A percentile compares a stretch with the other conserved stretches of the same genome.
phyloP scores from a whole-genome alignment of 1,284 basidiomycete species.

The Lentinula novae-zelandiae region DNA sequence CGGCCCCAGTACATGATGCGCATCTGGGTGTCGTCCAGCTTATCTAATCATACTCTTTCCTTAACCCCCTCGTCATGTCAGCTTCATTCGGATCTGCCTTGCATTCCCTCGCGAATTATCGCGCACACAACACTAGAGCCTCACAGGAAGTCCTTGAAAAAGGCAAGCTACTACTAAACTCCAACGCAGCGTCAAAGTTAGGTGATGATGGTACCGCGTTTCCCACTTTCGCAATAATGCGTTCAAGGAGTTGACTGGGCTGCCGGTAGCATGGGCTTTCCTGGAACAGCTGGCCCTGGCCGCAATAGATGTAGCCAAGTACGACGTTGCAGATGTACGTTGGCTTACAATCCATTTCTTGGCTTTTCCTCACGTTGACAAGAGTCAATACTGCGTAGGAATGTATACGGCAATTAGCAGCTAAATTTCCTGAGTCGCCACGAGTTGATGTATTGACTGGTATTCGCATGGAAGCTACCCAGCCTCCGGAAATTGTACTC shows the following conservation, averaged over 20 bases:
- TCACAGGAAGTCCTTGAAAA: constrained; percentile 72
- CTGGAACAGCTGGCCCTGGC: constrained; percentile 88
- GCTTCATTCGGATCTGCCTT: constrained; percentile 53
- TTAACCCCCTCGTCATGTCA: constrained; percentile 29
- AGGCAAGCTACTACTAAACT: constrained; percentile 56
- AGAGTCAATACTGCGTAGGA: constrained; percentile 22
- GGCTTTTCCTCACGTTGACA: neutral
- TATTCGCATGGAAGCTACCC: constrained; percentile 79
- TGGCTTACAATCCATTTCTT: neutral
- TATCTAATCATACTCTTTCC: neutral
- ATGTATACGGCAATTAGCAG: constrained; percentile 63
- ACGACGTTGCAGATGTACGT: constrained; percentile 81
- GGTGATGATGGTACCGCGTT: constrained; percentile 55
- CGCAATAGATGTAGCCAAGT: constrained; percentile 77
- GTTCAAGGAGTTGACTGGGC: neutral
- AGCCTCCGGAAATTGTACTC: constrained; percentile 58
- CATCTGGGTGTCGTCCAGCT: neutral
- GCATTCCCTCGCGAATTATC: constrained; percentile 66
- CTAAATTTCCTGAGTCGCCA: constrained; percentile 79
- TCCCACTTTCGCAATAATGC: neutral
- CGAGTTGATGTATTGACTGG: constrained; percentile 84
- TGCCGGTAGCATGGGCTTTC: constrained; percentile 73
- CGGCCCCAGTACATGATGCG: neutral
- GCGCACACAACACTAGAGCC: constrained; percentile 60
- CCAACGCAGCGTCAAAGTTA: constrained; percentile 41